phyloP scores from a whole-genome alignment of 768 basidiomycete genomes.

The Strobilomyces confusus region DNA sequence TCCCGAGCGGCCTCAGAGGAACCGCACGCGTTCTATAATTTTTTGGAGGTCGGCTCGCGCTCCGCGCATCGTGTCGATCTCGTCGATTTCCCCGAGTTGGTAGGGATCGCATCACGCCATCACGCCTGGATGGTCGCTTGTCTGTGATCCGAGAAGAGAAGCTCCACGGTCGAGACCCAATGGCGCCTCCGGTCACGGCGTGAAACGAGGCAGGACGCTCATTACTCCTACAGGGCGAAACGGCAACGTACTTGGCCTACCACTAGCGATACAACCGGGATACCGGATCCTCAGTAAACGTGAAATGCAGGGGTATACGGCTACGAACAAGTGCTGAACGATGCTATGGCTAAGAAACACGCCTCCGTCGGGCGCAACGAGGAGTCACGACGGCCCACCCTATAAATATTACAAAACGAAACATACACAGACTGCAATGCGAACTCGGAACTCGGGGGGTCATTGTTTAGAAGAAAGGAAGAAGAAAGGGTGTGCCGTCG shows the following conservation, averaged over 20 bases:
- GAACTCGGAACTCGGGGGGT: not conserved
- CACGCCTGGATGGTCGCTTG: not conserved
- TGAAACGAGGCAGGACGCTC: slow-evolving; percentile 5
- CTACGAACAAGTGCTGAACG: slow-evolving; percentile 7
- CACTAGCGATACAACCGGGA: slow-evolving; percentile 23
- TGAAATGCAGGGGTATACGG: slow-evolving; percentile 20
- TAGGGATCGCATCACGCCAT: not conserved
- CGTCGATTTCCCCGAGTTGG: not conserved
- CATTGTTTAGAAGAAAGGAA: slow-evolving; percentile 4
- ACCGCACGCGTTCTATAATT: not conserved
- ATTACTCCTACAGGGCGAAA: slow-evolving; percentile 4
- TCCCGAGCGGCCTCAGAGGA: not conserved
- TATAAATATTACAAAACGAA: slow-evolving; percentile 18
- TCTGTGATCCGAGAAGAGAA: slow-evolving; percentile 2
- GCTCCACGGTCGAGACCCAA: slow-evolving; percentile 17
- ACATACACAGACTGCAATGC: slow-evolving; percentile 3
- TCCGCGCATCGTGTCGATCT: not conserved
- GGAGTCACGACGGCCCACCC: slow-evolving; percentile 5
- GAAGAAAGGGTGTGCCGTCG: not conserved
- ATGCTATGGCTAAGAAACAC: slow-evolving; percentile 14
- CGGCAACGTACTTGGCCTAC: slow-evolving; percentile 15
- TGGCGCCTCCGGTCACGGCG: not conserved
- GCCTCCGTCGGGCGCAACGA: slow-evolving; percentile 7
- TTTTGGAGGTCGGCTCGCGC: too few relatives aligned
- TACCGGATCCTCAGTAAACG: slow-evolving; percentile 18